phyloP scores from a whole-genome alignment of 192 early-diverging fungal genomes.

The Diversispora epigaea region DNA sequence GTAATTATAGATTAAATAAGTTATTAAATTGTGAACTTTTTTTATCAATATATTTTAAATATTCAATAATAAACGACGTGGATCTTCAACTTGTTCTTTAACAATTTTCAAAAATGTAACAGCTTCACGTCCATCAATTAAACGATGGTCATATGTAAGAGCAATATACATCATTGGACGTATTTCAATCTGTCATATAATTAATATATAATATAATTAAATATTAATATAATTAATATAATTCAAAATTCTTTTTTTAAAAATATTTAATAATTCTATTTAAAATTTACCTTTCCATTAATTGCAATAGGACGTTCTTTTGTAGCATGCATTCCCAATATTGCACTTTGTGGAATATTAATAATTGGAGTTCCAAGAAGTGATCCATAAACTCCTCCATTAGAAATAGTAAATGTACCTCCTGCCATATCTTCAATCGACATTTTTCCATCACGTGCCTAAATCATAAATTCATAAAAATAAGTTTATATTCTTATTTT shows the following conservation, averaged over 20 bases:
- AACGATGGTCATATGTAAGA: constrained; percentile 96
- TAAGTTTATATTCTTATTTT: not conserved
- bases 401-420: constrained; percentile 99
- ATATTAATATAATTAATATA: not conserved
- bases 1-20: too few relatives aligned
- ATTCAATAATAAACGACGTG: constrained; percentile 83
- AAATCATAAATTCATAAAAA: not conserved
- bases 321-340: constrained; percentile 97
- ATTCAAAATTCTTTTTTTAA: not conserved
- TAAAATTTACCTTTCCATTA: constrained; percentile 75
- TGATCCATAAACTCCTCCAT: constrained; percentile 98
- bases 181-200: constrained; percentile 59
- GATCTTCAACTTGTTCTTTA: constrained; percentile 97
- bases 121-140: constrained; percentile 99
- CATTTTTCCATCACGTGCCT: constrained; percentile 94
- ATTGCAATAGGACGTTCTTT: constrained; percentile 96
- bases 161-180: constrained; percentile 98
- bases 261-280: not conserved
- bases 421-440: constrained; percentile 97
- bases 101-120: constrained; percentile 96
- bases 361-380: constrained; percentile 98
- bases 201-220: not conserved
- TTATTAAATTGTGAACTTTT: too few relatives aligned
- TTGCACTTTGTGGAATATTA: constrained; percentile 95
- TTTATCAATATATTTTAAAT: constrained; percentile 56